Evolutionary conservation across 768 basidiomycete genomes (phyloP).

Genomic region (Lactarius evosmus): DNA sequence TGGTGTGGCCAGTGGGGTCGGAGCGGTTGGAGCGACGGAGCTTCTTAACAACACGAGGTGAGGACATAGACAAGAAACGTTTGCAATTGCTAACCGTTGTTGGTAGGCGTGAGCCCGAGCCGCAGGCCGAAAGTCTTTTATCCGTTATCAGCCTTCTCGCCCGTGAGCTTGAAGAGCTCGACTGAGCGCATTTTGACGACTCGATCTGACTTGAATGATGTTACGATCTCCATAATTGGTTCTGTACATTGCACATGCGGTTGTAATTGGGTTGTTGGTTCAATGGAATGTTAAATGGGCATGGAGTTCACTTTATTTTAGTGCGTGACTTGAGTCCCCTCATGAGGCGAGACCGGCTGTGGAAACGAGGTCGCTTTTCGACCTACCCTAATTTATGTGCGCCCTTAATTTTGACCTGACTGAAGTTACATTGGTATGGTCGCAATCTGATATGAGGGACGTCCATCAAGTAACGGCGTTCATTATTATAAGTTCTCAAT

Average conservation of each 20-base stretch:
- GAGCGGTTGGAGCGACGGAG: background rate
- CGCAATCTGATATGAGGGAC: too few relatives aligned
- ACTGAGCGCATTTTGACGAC: background rate
- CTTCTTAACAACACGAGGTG: background rate
- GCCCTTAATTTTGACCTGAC: background rate
- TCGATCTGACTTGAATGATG: background rate
- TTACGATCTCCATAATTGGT: background rate
- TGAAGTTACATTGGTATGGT: background rate
- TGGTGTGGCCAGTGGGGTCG: background rate
- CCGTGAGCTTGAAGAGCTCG: slow-evolving; percentile 4
- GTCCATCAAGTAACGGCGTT: too few relatives aligned
- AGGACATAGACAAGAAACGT: background rate
- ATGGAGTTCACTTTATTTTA: background rate
- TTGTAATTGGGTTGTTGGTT: background rate
- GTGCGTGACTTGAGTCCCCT: background rate
- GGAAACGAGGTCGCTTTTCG: background rate
- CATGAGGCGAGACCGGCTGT: background rate
- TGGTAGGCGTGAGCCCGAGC: background rate
- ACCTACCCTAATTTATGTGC: background rate
- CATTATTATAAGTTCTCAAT: too few relatives aligned
- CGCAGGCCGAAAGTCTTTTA: too few relatives aligned
- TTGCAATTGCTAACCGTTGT: background rate
- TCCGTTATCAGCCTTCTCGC: background rate
- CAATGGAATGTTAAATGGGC: background rate
- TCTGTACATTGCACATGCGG: background rate